Evolutionary conservation across 495 filamentous ascomycete genomes (phyloP), one percentile per base, ranked within the genome.

Genomic region (Hypoxylon subgilvum): DNA sequence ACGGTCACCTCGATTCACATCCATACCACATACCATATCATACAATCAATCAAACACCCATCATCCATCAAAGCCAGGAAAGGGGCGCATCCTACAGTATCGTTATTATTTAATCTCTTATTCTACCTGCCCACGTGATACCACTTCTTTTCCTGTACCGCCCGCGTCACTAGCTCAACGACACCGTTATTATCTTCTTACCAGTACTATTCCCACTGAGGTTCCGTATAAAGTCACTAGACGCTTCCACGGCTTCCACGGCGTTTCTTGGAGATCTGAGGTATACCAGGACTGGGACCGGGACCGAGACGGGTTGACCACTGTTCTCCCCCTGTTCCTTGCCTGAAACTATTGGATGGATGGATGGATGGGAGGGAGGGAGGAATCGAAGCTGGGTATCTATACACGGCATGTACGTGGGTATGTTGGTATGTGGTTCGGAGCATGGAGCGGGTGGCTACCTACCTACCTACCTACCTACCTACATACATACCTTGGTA

Each of bases 1-100:
- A 64, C 61, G 61, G 61, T 41, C 54, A 51, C 50, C 54, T 54
- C 54, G 61, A 59, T 64, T 64, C 61, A 64, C 61, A 64, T 59
- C 61, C 44, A 46, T 44, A n/a, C n/a, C n/a, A n/a, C n/a, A n/a
- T n/a, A n/a, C n/a, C n/a, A n/a, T n/a, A n/a, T n/a, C n/a, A n/a
- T n/a, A n/a, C n/a, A n/a, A n/a, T n/a, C n/a, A n/a, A n/a, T n/a
- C n/a, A n/a, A n/a, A n/a, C 44, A 57, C 43, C 36, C 34, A 50
- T 28, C 31, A 49, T 51, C 22, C 34, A 48, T 35, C 19, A 4
- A 35, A 30, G 27, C 27, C 27, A 30, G 27, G 27, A 6, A 35
- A n/a, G 31, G 31, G 13, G 31, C 31, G 10, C 5, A 30, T 5
- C 27, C 5, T 30, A 30, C n/a, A n/a, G n/a, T n/a, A 30, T 35